Evolutionary conservation across 2,329 filamentous ascomycete species (phyloP).

Genomic region (Capronia coronata): DNA sequence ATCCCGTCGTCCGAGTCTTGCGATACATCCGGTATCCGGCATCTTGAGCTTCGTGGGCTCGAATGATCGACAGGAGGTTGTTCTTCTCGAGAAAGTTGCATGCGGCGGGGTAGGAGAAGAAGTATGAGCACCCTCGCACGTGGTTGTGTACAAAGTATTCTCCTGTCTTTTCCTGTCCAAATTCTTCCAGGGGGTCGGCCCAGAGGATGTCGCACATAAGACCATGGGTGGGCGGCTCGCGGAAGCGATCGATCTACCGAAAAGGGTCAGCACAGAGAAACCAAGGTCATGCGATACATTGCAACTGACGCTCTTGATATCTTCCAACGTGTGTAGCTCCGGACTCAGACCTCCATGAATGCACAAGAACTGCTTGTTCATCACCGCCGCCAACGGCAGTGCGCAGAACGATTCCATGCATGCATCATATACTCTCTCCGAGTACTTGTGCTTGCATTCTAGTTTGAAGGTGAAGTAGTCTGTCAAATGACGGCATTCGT

Average conservation of each 20-base stretch:
- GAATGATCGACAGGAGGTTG: constrained; percentile 92
- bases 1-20: constrained; percentile 95
- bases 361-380: constrained; percentile 99
- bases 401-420: constrained; percentile 98
- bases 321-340: constrained; percentile 90
- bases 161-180: constrained; percentile 95
- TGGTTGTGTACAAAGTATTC: constrained; percentile 98
- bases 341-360: constrained; percentile 96
- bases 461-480: constrained; percentile 99
- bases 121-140: constrained; percentile 96
- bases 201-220: constrained; percentile 99
- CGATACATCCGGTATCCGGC: constrained; percentile 98
- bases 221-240: constrained; percentile 92
- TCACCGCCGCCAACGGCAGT: constrained; percentile 86
- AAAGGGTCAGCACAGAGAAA: constrained; percentile 24
- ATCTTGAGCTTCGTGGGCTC: constrained; percentile 96
- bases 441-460: constrained; percentile 99
- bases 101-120: constrained; percentile 96
- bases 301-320: constrained; percentile 70
- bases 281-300: neutral
- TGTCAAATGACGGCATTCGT: constrained; percentile 97
- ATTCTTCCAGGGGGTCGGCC: constrained; percentile 96
- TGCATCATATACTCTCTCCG: constrained; percentile 88
- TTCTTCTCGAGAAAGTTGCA: constrained; percentile 99
- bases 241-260: constrained; percentile 84